phyloP scores from a whole-genome alignment of 2,329 filamentous ascomycete species.

The Polytolypa hystricis region DNA sequence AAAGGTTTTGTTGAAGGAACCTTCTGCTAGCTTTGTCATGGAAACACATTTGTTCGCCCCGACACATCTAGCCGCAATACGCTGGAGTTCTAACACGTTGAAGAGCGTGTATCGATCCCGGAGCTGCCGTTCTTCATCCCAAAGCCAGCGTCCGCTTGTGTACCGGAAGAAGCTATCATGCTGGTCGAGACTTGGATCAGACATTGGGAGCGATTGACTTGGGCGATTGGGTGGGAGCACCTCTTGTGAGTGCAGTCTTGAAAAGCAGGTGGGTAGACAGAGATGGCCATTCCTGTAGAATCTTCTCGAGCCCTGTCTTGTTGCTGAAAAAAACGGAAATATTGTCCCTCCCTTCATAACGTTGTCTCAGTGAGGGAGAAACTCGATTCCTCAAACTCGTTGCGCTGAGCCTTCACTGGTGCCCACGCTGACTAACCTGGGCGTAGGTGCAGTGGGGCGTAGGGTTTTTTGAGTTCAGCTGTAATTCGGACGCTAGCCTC shows the following conservation, averaged over 20 bases:
- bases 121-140: conserved; percentile 22
- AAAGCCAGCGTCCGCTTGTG: conserved; percentile 21
- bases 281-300: background rate
- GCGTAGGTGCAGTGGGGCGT: no score
- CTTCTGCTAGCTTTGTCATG: conserved; percentile 29
- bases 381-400: no score
- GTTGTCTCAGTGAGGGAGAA: no score
- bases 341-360: background rate
- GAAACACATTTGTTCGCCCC: conserved; percentile 21
- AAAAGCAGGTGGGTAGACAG: conserved; percentile 1
- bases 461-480: no score
- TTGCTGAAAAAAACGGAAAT: background rate
- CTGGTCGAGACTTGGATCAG: background rate
- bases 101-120: conserved; percentile 20
- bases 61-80: conserved; percentile 18
- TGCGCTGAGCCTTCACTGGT: no score
- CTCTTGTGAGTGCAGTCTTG: background rate
- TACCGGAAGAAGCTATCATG: conserved; percentile 18
- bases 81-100: conserved; percentile 22
- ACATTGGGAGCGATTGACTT: conserved; percentile 1
- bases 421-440: no score
- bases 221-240: background rate
- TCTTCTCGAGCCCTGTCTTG: background rate
- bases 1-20: conserved; percentile 29
- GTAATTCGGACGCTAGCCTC: no score